A percentile compares a stretch with the other conserved stretches of the same genome.
These are phyloP conservation scores for Hura crepitans DNA, from an alignment of 441 rosid species.

Conservation along the genomic window DNA sequence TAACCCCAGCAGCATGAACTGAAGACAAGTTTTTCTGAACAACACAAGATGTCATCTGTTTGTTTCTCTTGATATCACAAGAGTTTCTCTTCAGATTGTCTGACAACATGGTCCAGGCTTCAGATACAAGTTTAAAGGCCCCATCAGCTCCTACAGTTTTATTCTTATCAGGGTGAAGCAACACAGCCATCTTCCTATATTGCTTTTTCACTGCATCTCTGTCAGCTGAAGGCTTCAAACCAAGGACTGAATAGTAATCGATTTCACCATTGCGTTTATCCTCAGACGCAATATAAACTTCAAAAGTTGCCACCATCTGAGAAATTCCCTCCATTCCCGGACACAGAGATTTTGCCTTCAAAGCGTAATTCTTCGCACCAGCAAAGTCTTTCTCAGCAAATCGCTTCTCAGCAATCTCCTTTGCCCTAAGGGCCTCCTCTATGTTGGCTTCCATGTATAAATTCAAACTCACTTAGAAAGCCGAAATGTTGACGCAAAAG, in stretches of 20 bases:
- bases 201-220: slow-evolving; percentile 83
- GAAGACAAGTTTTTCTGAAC: slow-evolving; percentile 52
- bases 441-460: slow-evolving; percentile 61
- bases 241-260: slow-evolving; percentile 80
- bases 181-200: slow-evolving; percentile 81
- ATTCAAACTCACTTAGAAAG: slow-evolving; percentile 21
- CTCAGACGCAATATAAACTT: slow-evolving; percentile 79
- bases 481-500: slow-evolving; percentile 30
- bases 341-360: slow-evolving; percentile 68
- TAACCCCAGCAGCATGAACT: slow-evolving; percentile 43
- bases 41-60: slow-evolving; percentile 46
- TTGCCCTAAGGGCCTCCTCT: slow-evolving; percentile 80
- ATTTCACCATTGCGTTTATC: slow-evolving; percentile 53
- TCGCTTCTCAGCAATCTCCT: slow-evolving; percentile 80
- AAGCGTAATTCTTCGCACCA: slow-evolving; percentile 70
- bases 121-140: slow-evolving; percentile 89
- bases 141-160: slow-evolving; percentile 95
- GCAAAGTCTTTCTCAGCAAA: slow-evolving; percentile 72
- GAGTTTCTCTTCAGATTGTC: slow-evolving; percentile 68
- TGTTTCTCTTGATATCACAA: slow-evolving; percentile 63
- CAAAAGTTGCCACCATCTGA: slow-evolving; percentile 88
- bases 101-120: slow-evolving; percentile 83
- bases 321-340: slow-evolving; percentile 87
- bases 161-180: slow-evolving; percentile 95
- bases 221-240: slow-evolving; percentile 85